Conservation (phyloP, 192 early-diverging fungal species). For the Chytriomyces hyalinus region DNA sequence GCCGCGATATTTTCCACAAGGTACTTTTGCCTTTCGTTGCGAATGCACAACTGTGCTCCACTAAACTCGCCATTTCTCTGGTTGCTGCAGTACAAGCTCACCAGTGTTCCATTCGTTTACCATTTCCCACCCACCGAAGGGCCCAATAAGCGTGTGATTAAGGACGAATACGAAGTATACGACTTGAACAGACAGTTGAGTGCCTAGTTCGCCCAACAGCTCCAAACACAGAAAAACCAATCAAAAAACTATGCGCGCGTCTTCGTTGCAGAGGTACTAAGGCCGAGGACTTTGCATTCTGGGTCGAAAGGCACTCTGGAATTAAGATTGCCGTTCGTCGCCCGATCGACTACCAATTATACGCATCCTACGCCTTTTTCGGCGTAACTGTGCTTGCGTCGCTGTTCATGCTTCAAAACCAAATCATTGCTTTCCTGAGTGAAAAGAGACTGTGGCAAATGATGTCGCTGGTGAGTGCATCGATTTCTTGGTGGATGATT, state of each 20-base stretch:
- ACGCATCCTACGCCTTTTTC: slow-evolving; percentile 46
- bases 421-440: slow-evolving; percentile 51
- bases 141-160: slow-evolving; percentile 46
- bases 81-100: slow-evolving; percentile 49
- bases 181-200: slow-evolving; percentile 62
- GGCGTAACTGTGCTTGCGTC: slow-evolving; percentile 39
- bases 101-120: slow-evolving; percentile 67
- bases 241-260: not conserved
- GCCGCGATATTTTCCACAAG: slow-evolving; percentile 66
- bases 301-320: slow-evolving; percentile 52
- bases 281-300: slow-evolving; percentile 70
- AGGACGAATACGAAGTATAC: slow-evolving; percentile 58
- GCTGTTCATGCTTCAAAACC: slow-evolving; percentile 48
- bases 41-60: not conserved
- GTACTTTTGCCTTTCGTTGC: slow-evolving; percentile 40
- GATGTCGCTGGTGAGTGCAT: slow-evolving; percentile 54
- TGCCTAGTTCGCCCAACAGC: not conserved
- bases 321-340: slow-evolving; percentile 52
- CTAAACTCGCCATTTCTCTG: slow-evolving; percentile 15
- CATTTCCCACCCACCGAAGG: slow-evolving; percentile 72
- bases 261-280: slow-evolving; percentile 57
- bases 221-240: not conserved
- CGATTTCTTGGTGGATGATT: not conserved
- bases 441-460: slow-evolving; percentile 66
- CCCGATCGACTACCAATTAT: slow-evolving; percentile 62